Base-by-base conservation (phyloP, 108 stramenopile genomes). In the Schizochytrium sp. region DNA sequence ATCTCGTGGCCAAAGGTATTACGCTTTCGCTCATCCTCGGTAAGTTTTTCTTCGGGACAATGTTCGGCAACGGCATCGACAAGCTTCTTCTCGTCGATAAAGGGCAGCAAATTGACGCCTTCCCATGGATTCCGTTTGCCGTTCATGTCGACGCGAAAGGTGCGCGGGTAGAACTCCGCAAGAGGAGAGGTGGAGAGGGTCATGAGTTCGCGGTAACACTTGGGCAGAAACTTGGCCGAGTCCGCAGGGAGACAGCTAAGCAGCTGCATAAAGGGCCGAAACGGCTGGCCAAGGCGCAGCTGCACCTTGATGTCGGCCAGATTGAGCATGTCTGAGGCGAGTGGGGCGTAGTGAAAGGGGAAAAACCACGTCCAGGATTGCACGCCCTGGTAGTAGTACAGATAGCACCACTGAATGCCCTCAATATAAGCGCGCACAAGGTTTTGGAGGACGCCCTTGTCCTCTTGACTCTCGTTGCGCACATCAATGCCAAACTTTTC, bases 41-140 rank as follows among this genome's bases (percentile, higher is more conserved):
- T 93, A 44, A 99, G 92, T 55, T 91, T 87, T 18, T 89, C 88
- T 44, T 93, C 94, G 5, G 98, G 97, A 58, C 96, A 97, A 71
- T 95, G 90, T 58, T 93, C 91, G 18, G 94, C 90, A 92, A 98
- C 88, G 18, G 97, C 97, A 25, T 90, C 83, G 29, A 98, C 89
- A 28, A 99, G 90, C 58, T 97, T 93, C 59, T 96, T 95, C 94
- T 98, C 98, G 88, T 98, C 97, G 72, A 99, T 97, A 91, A 99
- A 99, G 47, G 99, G 99, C 28, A 99, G 94, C 60, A 99, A 91
- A 44, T 97, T 97, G 72, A 99, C 98, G 96, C 97, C 98, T 48
- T 98, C 93, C 99, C 99, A 99, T 28, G 98, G 98, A 97, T 97
- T 98, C 6, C 96, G 96, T 91, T 99, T 99, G 16, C 99, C 99